Percentiles rank a stretch among this genome's conserved stretches.
These are phyloP conservation scores for Apiospora malaysiana DNA, from an alignment of 2,329 filamentous ascomycete species.

Conservation along the genomic window DNA sequence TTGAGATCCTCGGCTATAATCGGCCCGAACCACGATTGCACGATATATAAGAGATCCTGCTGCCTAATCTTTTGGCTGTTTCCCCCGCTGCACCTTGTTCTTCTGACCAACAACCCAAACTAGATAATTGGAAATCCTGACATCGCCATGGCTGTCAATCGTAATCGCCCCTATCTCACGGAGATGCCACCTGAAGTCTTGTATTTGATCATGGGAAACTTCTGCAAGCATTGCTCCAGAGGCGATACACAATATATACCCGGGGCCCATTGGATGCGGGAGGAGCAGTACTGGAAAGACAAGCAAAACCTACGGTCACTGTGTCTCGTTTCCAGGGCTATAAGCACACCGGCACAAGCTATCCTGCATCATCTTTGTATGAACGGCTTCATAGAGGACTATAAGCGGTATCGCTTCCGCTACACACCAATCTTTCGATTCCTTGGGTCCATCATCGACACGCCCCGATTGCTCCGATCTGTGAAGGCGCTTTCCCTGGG, in stretches of 20 bases:
- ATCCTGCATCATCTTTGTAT: slow-evolving; percentile 7
- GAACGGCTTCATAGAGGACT: background rate
- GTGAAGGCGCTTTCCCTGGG: slow-evolving; percentile 1
- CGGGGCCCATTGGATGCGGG: too few relatives aligned
- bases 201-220: background rate
- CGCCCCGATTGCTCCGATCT: background rate
- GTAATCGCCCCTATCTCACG: background rate
- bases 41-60: too few relatives aligned
- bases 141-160: background rate
- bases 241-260: too few relatives aligned
- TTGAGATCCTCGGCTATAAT: too few relatives aligned
- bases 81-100: too few relatives aligned
- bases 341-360: background rate
- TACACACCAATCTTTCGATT: background rate
- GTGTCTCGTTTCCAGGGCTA: background rate
- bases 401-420: fast-evolving
- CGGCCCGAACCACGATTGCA: too few relatives aligned
- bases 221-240: background rate
- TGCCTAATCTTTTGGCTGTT: too few relatives aligned
- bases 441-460: background rate
- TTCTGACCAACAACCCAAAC: background rate
- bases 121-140: background rate
- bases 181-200: background rate
- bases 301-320: background rate
- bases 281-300: background rate